Evolutionary conservation across 2,329 filamentous ascomycete species (phyloP).

Genomic region (Microcyclosporella mali): DNA sequence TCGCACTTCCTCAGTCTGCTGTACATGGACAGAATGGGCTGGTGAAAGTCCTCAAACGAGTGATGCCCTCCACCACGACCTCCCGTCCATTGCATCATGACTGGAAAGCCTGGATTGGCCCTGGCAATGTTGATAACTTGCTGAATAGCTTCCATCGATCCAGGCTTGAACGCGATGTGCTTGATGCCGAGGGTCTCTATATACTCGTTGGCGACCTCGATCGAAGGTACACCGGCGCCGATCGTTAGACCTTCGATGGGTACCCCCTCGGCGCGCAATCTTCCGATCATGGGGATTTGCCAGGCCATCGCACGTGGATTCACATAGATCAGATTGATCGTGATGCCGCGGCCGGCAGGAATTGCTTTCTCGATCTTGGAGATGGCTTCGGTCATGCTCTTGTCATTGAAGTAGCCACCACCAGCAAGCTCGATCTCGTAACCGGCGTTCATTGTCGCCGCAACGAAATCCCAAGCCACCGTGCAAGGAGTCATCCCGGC

Average conservation of each 20-base stretch:
- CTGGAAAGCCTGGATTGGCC: conserved; percentile 88
- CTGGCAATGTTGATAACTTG: conserved; percentile 87
- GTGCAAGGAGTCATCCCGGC: conserved; percentile 92
- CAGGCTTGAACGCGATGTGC: conserved; percentile 92
- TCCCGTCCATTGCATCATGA: conserved; percentile 91
- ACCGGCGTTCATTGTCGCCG: conserved; percentile 89
- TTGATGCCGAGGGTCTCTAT: conserved; percentile 88
- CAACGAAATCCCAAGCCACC: conserved; percentile 84
- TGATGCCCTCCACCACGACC: conserved; percentile 91
- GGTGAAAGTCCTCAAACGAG: conserved; percentile 92
- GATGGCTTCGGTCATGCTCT: conserved; percentile 75
- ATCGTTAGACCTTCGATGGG: conserved; percentile 90
- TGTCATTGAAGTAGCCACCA: conserved; percentile 80
- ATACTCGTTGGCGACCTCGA: conserved; percentile 88
- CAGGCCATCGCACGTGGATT: conserved; percentile 83
- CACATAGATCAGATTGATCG: conserved; percentile 85
- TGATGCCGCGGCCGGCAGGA: conserved; percentile 78
- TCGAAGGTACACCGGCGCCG: conserved; percentile 86
- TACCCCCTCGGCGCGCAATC: conserved; percentile 75
- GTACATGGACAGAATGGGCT: conserved; percentile 87
- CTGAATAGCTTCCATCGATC: conserved; percentile 81
- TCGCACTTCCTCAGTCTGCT: conserved; percentile 74
- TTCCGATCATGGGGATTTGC: conserved; percentile 80
- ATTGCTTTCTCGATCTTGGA: conserved; percentile 79
- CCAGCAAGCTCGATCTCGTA: conserved; percentile 88